Evolutionary conservation across 2,329 filamentous ascomycete genomes (phyloP), one percentile per base, ranked within the genome.

Genomic region (Sclerotinia borealis): DNA sequence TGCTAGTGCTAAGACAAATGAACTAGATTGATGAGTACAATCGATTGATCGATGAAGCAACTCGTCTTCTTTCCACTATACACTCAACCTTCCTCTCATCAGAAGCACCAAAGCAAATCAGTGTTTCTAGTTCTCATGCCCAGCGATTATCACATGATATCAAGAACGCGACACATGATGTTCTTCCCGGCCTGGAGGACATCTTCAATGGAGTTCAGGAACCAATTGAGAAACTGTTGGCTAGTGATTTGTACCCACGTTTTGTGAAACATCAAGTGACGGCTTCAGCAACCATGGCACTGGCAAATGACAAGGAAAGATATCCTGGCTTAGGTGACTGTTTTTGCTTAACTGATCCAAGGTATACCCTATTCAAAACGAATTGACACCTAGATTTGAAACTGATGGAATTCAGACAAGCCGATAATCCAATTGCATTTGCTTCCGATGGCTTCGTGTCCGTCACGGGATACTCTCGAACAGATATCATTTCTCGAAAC

Each of bases 251-350:
- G 22, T 84, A 82, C 61, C 81, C 81, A 2, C 75, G 77, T 25
- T 84, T 84, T 67, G 80, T 84, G 27, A 80, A 79, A 60, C 76
- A 80, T 61, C 82, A 84, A 68, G 73, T 84, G 60, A 79, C 78
- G 0, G 71, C 77, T 36, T 79, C 78, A 58, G 79, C 80, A 5
- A 76, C 76, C 4, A 72, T 75, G 43, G 79, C 81, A 1, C 71
- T 85, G 3, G 76, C 79, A 2, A 71, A 76, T 6, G 74, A 77
- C 63, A 70, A 70, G 69, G 76, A 58, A 29, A 75, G 71, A 64
- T 86, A 81, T 60, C 79, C 80, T 3, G 85, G 85, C 0, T 76
- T 87, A 0, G 84, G 83, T 10, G 79, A 83, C 55, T 83, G 83
- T 27, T 86, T 87, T 67, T 84, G 83, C 63, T 70, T 87, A 19